Base-by-base conservation (phyloP, 495 filamentous ascomycete genomes). In the Viridothelium virens region DNA sequence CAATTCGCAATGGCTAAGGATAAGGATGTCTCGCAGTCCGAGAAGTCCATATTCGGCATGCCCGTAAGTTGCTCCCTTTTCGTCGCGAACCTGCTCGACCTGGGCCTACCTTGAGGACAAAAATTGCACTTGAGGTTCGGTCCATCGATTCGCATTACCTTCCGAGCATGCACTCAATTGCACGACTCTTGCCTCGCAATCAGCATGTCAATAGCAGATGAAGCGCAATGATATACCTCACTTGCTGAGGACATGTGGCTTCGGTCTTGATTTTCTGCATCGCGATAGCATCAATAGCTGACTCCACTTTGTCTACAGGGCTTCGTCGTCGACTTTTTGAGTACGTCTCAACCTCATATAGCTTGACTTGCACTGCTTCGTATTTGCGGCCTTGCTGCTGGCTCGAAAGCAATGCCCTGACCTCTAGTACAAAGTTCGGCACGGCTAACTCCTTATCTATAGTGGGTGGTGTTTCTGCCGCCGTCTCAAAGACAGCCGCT, bases 391-490 rank as follows among this genome's bases (percentile, higher is more conserved):
- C 5, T 53, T 53, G 18, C 48, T 18, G 48, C 48, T 6, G 36
- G 33, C 36, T 10, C 53, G n/a, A 14, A 11, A 33, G 5, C 18
- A 31, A 34, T 9, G 53, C 31, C 36, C 5, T 7, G 53, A 4
- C 0, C 9, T 6, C 36, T 7, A 9, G 38, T 10, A 62, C 11
- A 61, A 36, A 67, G 63, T 63, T 70, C 46, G 41, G 33, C 75
- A 75, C 72, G 69, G 73, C 68, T 78, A 69, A 78, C 69, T 25
- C 37, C 67, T 70, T 70, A 76, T 75, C 67, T 66, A 76, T 74
- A 94, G 91, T 97, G 95, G 94, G 94, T 89, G 94, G 94, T 96
- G 89, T 98, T 71, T 96, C 94, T 75, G 94, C 94, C 77, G 94
- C 94, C 81, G 92, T 98, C 88, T 97, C 94, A 74, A 98, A 98